Conservation (phyloP, 2,329 filamentous ascomycete genomes). For the Aspergillus brunneoviolaceus region DNA sequence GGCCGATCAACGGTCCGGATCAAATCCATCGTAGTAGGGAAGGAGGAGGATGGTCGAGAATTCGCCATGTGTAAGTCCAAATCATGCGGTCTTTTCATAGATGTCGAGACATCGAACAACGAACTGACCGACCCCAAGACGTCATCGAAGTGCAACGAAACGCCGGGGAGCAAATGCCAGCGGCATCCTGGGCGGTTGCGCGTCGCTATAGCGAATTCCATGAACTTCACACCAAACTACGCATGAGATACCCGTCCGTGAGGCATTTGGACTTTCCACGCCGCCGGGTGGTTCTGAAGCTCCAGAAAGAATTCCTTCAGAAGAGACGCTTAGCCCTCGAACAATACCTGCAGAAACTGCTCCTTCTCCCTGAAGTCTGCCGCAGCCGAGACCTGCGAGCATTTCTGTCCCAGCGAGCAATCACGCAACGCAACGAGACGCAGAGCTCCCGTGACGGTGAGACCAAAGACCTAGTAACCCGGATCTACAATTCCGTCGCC, state of each 20-base stretch:
- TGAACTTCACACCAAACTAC: constrained; percentile 85
- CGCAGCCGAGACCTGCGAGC: constrained; percentile 87
- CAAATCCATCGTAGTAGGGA: constrained; percentile 87
- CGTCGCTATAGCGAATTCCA: constrained; percentile 96
- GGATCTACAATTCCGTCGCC: constrained; percentile 93
- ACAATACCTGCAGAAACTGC: constrained; percentile 76
- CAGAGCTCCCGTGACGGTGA: constrained; percentile 59
- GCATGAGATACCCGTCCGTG: constrained; percentile 81
- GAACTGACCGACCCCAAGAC: constrained; percentile 48
- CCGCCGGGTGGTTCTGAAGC: constrained; percentile 89
- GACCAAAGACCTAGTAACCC: constrained; percentile 78
- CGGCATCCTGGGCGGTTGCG: constrained; percentile 92
- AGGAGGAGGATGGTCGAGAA: constrained; percentile 88
- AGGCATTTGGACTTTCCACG: constrained; percentile 88
- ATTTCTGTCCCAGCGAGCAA: constrained; percentile 84
- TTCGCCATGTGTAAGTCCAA: constrained; percentile 73
- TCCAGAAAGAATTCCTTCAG: constrained; percentile 92
- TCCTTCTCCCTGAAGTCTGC: constrained; percentile 88
- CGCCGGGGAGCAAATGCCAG: constrained; percentile 92
- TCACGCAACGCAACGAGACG: constrained; percentile 64
- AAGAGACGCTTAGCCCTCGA: constrained; percentile 83
- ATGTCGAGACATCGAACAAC: neutral
- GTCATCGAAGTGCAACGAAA: constrained; percentile 87
- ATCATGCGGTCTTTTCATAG: neutral
- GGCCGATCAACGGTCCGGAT: constrained; percentile 87